A percentile compares a stretch with the other conserved stretches of the same genome.
Evolutionary conservation across 2,329 filamentous ascomycete genomes (phyloP).

Genomic region (Gyromitra esculenta): DNA sequence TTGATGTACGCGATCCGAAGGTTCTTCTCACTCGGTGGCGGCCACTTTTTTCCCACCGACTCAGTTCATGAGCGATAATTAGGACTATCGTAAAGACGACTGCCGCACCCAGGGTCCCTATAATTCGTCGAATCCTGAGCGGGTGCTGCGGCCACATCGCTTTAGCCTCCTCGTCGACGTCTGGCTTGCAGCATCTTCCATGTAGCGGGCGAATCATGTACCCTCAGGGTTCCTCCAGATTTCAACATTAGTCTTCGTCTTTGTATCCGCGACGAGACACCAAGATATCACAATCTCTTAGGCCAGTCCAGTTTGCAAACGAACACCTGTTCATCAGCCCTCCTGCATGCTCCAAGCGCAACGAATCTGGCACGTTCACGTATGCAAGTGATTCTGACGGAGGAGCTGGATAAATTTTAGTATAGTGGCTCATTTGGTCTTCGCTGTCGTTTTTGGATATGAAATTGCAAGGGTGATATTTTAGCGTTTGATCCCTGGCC

Average conservation of each 20-base stretch:
- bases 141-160: constrained; percentile 40
- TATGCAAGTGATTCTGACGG: constrained; percentile 50
- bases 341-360: constrained; percentile 55
- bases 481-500: constrained; percentile 45
- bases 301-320: constrained; percentile 53
- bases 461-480: constrained; percentile 39
- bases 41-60: constrained; percentile 23
- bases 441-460: constrained; percentile 45
- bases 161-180: constrained; percentile 37
- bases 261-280: constrained; percentile 46
- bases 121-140: constrained; percentile 35
- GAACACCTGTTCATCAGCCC: constrained; percentile 55
- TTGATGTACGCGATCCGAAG: constrained; percentile 35
- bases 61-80: constrained; percentile 29
- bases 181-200: constrained; percentile 43
- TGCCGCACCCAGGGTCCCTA: constrained; percentile 17
- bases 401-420: constrained; percentile 34
- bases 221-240: constrained; percentile 44
- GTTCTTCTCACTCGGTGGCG: constrained; percentile 30
- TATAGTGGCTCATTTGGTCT: constrained; percentile 40
- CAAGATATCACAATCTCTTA: constrained; percentile 53
- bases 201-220: constrained; percentile 52
- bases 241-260: constrained; percentile 49
- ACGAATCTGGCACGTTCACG: constrained; percentile 55
- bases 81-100: constrained; percentile 32